Percentiles rank a stretch among this genome's conserved stretches.
Evolutionary conservation across 306 rosid species (phyloP).

Genomic region (Rosa multiflora): DNA sequence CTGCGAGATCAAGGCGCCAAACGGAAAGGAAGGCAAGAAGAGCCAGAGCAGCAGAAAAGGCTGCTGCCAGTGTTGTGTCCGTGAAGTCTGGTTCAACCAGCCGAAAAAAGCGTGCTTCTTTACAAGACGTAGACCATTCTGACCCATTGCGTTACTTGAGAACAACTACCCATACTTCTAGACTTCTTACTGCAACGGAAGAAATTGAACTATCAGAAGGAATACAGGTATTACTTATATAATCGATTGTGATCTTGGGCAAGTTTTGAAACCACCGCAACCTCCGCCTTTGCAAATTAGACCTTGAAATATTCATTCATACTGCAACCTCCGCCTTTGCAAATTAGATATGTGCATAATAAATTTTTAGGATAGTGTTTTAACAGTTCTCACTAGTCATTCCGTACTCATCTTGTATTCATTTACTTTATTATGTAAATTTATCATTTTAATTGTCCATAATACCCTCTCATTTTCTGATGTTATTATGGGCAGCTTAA

Average conservation of each 20-base stretch:
- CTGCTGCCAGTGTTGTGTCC: conserved; percentile 58
- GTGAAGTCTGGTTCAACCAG: conserved; percentile 60
- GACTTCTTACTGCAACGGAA: conserved; percentile 74
- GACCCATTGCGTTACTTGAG: conserved; percentile 88
- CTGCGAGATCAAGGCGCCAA: conserved; percentile 84
- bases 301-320: neutral
- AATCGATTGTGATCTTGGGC: conserved; percentile 5
- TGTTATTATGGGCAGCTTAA: neutral
- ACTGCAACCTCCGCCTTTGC: neutral
- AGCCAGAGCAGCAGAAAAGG: conserved; percentile 77
- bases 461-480: neutral
- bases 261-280: conserved; percentile 12
- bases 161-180: conserved; percentile 59
- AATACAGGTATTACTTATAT: conserved; percentile 67
- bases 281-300: neutral
- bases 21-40: conserved; percentile 80
- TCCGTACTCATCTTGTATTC: neutral
- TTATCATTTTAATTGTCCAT: neutral
- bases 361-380: neutral
- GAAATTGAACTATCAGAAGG: conserved; percentile 84
- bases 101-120: conserved; percentile 64
- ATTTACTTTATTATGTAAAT: neutral
- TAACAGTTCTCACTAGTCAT: neutral
- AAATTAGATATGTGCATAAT: neutral
- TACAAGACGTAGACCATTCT: conserved; percentile 73